Conservation (phyloP, 2,329 filamentous ascomycete species). For the Aspergillus uvarum region DNA sequence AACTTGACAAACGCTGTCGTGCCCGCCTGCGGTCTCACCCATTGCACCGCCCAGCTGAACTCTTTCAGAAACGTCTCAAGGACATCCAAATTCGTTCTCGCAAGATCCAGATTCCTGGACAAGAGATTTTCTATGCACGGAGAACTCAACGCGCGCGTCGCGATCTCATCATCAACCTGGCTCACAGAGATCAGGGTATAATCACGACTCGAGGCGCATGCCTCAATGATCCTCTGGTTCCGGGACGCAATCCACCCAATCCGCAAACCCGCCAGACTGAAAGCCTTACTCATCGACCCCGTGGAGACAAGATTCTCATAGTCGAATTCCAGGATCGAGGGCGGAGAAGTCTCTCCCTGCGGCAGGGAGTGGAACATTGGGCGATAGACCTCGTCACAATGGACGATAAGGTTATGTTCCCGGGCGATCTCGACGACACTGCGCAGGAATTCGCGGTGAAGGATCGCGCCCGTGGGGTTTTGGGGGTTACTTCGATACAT, state of each 20-base stretch:
- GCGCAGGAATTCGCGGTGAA: slow-evolving; percentile 59
- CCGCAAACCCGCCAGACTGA: slow-evolving; percentile 76
- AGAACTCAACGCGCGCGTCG: slow-evolving; percentile 68
- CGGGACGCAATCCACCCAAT: slow-evolving; percentile 79
- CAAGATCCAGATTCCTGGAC: slow-evolving; percentile 64
- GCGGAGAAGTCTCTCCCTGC: slow-evolving; percentile 52
- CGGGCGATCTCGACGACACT: slow-evolving; percentile 63
- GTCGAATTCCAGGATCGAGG: slow-evolving; percentile 68
- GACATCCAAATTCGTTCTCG: slow-evolving; percentile 64
- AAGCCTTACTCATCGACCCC: slow-evolving; percentile 82
- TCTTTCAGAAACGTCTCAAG: slow-evolving; percentile 67
- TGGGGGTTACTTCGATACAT: slow-evolving; percentile 60
- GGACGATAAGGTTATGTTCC: slow-evolving; percentile 61
- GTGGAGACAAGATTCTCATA: slow-evolving; percentile 72
- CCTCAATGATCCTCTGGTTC: slow-evolving; percentile 60
- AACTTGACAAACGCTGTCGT: slow-evolving; percentile 80
- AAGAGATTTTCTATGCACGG: slow-evolving; percentile 64
- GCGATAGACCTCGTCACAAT: slow-evolving; percentile 79
- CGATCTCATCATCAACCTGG: slow-evolving; percentile 77
- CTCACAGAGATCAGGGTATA: slow-evolving; percentile 87
- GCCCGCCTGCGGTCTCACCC: slow-evolving; percentile 73
- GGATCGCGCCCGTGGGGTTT: slow-evolving; percentile 74
- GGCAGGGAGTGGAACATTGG: slow-evolving; percentile 73
- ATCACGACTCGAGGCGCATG: slow-evolving; percentile 65
- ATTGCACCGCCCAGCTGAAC: slow-evolving; percentile 64